phyloP scores from a whole-genome alignment of 2,329 filamentous ascomycete genomes.

The Fusarium nelsonii region DNA sequence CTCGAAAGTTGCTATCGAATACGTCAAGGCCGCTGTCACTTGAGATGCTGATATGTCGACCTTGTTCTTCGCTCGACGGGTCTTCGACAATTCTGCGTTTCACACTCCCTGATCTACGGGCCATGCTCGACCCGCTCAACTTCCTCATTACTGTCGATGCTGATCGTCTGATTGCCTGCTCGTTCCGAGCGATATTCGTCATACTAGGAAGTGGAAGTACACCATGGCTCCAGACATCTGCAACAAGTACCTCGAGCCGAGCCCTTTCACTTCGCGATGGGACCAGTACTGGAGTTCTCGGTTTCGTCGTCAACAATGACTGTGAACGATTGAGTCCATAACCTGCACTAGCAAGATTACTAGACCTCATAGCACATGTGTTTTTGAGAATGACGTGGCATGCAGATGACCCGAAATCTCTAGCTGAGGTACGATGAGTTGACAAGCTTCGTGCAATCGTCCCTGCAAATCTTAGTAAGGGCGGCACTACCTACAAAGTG shows the following conservation, averaged over 20 bases:
- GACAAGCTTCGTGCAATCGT: slow-evolving; percentile 77
- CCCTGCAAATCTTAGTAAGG: slow-evolving; percentile 55
- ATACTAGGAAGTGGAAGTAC: slow-evolving; percentile 86
- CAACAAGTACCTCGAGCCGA: slow-evolving; percentile 78
- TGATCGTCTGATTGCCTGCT: slow-evolving; percentile 81
- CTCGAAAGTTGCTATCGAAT: slow-evolving; percentile 16
- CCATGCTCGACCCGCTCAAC: slow-evolving; percentile 84
- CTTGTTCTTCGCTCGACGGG: slow-evolving; percentile 9
- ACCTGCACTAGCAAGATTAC: slow-evolving; percentile 55
- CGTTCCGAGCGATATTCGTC: slow-evolving; percentile 71
- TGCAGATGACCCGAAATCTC: slow-evolving; percentile 74
- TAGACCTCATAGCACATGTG: slow-evolving; percentile 76
- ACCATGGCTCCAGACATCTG: slow-evolving; percentile 87
- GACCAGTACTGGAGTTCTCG: slow-evolving; percentile 75
- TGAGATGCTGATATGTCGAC: slow-evolving; percentile 26
- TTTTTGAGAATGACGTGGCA: slow-evolving; percentile 89
- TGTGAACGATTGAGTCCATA: slow-evolving; percentile 80
- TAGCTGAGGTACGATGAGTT: slow-evolving; percentile 81
- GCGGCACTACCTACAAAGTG: neutral
- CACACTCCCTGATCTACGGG: slow-evolving; percentile 75
- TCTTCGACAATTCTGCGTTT: slow-evolving; percentile 37
- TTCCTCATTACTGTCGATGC: slow-evolving; percentile 90
- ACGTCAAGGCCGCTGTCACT: slow-evolving; percentile 22
- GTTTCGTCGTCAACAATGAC: slow-evolving; percentile 78
- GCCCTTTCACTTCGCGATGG: slow-evolving; percentile 81